Base-by-base conservation (phyloP, 306 rosid species). In the Mimosa bimucronata region DNA sequence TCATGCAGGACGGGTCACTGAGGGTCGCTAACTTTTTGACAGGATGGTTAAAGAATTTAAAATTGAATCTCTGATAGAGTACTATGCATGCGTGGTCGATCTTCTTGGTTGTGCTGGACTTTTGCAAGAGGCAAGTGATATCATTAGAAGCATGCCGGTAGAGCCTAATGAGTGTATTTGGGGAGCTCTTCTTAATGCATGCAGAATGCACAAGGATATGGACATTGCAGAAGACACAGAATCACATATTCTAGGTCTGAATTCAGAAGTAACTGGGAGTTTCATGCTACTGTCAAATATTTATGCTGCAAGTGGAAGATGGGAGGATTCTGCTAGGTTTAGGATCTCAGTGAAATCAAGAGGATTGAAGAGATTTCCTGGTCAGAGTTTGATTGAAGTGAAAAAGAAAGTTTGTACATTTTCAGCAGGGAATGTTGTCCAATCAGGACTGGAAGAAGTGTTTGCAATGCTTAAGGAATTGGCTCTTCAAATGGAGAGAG, bases 381-480 rank as follows among this genome's bases (percentile, higher is more conserved):
- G 97, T 25, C 90, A 84, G 81, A 94, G 98, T 83, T 92, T 91
- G 97, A 92, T 94, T 65, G 90, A 88, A 88, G 88, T 94, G 79
- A 85, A 89, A 81, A 87, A 88, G 79, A 85, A 84, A 83, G 83
- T 90, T 50, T 82, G 87, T 66, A 76, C 83, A 71, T 94, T 94
- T 86, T 81, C 87, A 44, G 93, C 98, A 45, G 91, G 90, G 78
- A 85, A 84, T 73, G 42, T 90, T 18, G 71, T 77, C 61, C 87
- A 81, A 57, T 82, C 53, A 66, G 90, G 83, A 38, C 79, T 77
- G 53, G 90, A 77, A 65, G 85, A 80, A 75, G 86, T 91, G 41
- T 68, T 83, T 73, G 77, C 34, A 65, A 84, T 89, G 77, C 92
- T 94, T 74, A 84, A 82, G 26, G 89, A 80, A 73, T 74, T 94